Evolutionary conservation across 208 protist genomes (phyloP).

Genomic region (Leptomonas seymouri): DNA sequence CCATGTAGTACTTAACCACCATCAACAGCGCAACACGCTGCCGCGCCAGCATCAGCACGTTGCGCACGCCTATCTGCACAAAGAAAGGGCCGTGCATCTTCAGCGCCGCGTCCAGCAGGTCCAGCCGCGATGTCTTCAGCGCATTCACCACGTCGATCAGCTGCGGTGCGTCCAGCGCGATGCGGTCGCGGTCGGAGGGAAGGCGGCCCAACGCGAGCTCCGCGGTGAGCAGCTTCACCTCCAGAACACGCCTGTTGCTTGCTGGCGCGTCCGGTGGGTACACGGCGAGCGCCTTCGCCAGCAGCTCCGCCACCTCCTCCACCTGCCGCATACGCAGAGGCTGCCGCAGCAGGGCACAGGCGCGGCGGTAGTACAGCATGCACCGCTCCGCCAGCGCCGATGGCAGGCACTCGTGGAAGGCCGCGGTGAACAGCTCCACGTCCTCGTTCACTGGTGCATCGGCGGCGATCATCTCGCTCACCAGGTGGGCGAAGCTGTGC

Average conservation of each 20-base stretch:
- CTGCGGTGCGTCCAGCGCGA: constrained; percentile 20
- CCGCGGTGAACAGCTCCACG: constrained; percentile 48
- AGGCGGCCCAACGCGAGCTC: constrained; percentile 36
- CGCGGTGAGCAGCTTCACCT: constrained; percentile 61
- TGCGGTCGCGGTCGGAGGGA: constrained; percentile 21
- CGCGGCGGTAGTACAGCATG: constrained; percentile 68
- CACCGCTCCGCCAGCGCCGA: constrained; percentile 60
- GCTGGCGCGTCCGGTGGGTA: constrained; percentile 35
- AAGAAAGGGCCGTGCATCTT: constrained; percentile 63
- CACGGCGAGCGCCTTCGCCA: constrained; percentile 62
- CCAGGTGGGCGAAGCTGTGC: constrained; percentile 56
- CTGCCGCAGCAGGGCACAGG: constrained; percentile 58
- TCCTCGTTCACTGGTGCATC: constrained; percentile 48
- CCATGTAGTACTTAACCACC: constrained; percentile 80
- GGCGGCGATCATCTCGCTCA: constrained; percentile 63
- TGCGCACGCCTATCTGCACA: constrained; percentile 67
- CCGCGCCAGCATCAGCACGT: constrained; percentile 62
- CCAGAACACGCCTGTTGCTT: constrained; percentile 48
- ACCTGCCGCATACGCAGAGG: constrained; percentile 46
- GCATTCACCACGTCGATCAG: constrained; percentile 75
- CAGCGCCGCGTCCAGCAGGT: constrained; percentile 62
- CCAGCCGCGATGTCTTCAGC: constrained; percentile 54
- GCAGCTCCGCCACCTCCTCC: constrained; percentile 44
- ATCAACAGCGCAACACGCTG: constrained; percentile 69
- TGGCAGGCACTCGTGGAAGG: constrained; percentile 59